phyloP scores from a whole-genome alignment of 2,329 filamentous ascomycete genomes.

The Talaromyces sp. region DNA sequence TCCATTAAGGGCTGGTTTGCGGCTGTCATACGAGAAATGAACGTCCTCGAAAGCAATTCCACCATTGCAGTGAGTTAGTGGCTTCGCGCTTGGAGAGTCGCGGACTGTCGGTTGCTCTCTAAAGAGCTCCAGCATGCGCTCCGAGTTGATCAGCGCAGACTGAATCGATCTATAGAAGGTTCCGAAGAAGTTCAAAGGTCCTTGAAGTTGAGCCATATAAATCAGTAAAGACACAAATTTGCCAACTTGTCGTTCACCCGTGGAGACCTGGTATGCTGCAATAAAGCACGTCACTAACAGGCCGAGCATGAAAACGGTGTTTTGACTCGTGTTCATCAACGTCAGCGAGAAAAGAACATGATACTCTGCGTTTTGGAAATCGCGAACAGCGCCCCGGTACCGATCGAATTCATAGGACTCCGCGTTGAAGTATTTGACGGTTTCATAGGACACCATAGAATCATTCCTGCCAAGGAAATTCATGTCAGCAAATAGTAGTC shows the following conservation, averaged over 20 bases:
- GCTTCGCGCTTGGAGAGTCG: slow-evolving; percentile 66
- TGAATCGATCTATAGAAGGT: slow-evolving; percentile 96
- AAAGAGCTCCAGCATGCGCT: slow-evolving; percentile 92
- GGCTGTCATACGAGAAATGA: slow-evolving; percentile 83
- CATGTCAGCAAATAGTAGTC: neutral
- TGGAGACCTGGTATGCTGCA: slow-evolving; percentile 73
- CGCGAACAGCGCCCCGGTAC: slow-evolving; percentile 67
- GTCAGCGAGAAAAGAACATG: slow-evolving; percentile 74
- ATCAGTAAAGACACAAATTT: slow-evolving; percentile 72
- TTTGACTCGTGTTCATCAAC: slow-evolving; percentile 78
- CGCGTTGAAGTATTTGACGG: slow-evolving; percentile 86
- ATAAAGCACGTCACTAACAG: slow-evolving; percentile 70
- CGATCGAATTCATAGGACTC: slow-evolving; percentile 75
- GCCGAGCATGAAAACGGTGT: slow-evolving; percentile 75
- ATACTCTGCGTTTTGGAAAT: slow-evolving; percentile 72
- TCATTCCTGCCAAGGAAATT: slow-evolving; percentile 63
- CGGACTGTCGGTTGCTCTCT: slow-evolving; percentile 91
- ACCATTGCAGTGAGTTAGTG: slow-evolving; percentile 69
- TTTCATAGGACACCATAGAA: slow-evolving; percentile 98
- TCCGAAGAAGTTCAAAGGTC: slow-evolving; percentile 82
- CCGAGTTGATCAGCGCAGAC: slow-evolving; percentile 94
- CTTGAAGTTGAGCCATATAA: slow-evolving; percentile 77
- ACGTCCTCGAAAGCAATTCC: slow-evolving; percentile 86
- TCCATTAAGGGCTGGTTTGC: slow-evolving; percentile 79
- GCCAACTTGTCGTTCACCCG: slow-evolving; percentile 63